These are phyloP conservation scores for Trifolium repens DNA, from an alignment of 306 rosid genomes.

Conservation along the genomic window DNA sequence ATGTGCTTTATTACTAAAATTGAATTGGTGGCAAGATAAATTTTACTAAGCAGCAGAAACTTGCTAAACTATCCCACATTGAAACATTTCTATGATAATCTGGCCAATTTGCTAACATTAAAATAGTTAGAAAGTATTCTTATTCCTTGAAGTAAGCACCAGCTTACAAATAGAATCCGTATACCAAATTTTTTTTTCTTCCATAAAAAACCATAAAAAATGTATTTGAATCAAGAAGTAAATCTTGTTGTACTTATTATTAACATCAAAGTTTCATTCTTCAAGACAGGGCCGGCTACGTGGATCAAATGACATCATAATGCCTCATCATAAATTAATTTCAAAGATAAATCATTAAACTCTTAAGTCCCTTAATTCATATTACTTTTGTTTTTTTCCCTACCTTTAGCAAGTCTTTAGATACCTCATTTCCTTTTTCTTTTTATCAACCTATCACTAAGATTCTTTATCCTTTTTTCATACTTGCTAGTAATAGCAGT, in stretches of 20 bases:
- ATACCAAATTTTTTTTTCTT: neutral
- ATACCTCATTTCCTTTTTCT: neutral
- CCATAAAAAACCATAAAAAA: no score
- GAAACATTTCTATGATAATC: neutral
- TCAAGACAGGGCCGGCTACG: neutral
- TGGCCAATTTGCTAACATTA: slow-evolving; percentile 3
- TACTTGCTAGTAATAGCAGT: slow-evolving; percentile 10
- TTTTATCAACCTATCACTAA: neutral
- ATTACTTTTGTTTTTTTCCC: neutral
- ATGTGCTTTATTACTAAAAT: slow-evolving; percentile 11
- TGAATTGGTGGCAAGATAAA: slow-evolving; percentile 16
- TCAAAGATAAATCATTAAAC: neutral
- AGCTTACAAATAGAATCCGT: slow-evolving; percentile 7
- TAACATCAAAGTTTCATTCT: neutral
- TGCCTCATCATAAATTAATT: neutral
- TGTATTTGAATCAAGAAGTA: neutral
- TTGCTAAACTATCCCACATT: neutral
- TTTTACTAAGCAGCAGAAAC: neutral
- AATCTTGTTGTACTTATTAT: slow-evolving; percentile 2
- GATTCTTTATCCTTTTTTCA: neutral
- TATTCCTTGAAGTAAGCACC: slow-evolving; percentile 13
- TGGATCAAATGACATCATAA: neutral
- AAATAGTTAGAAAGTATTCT: slow-evolving; percentile 14
- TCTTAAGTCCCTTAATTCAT: neutral
- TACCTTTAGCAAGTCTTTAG: neutral